Evolutionary conservation across 1,284 basidiomycete species (phyloP), one percentile per base, ranked within the genome.

Genomic region (Moesziomyces parantarcticus): DNA sequence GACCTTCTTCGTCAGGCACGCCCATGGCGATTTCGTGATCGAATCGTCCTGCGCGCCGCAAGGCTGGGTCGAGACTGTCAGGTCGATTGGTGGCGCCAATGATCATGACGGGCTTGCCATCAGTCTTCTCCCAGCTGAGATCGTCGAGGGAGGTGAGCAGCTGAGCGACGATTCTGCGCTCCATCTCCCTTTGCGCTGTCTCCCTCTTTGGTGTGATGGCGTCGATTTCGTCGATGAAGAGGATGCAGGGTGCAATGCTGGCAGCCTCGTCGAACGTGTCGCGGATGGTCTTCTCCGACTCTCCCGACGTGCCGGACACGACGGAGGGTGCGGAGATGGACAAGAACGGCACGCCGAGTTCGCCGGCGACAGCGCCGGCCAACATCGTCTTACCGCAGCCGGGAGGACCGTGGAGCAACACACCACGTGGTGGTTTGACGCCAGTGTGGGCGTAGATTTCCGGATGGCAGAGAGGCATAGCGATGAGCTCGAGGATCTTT

Each of bases 1-100:
- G 64, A 8, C 80, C 82, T 9, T 75, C 90, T 74, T 97, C 92
- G 76, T 96, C 93, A 1, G 96, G 96, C 4, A 98, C 95, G 23
- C 93, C 92, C 91, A 98, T 94, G 54, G 92, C 92, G 58, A 99
- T 98, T 85, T 99, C 96, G 77, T 97, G 93, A 82, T 98, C 96
- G 77, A 99, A 99, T 42, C 96, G 87, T 3, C 96, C 96, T 3
- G 95, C 96, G 71, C 95, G 88, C 45, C 96, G 89, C 14, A 98
- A 86, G 0, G 96, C 96, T 0, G 95, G 90, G 83, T 99, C 96
- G 9, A 98, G 87, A 8, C 94, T 92, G 84, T 98, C 96, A 0
- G 94, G 94, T 44, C 96, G 88, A 84, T 98, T 99, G 0, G 95
- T 98, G 0, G 96, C 96, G 6, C 94, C 94, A 69, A 98, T 95